Percentiles rank a stretch among this genome's conserved stretches.
These are phyloP conservation scores for Sungouiozyma intestinalis DNA, from an alignment of 805 yeast genomes.

Conservation along the genomic window DNA sequence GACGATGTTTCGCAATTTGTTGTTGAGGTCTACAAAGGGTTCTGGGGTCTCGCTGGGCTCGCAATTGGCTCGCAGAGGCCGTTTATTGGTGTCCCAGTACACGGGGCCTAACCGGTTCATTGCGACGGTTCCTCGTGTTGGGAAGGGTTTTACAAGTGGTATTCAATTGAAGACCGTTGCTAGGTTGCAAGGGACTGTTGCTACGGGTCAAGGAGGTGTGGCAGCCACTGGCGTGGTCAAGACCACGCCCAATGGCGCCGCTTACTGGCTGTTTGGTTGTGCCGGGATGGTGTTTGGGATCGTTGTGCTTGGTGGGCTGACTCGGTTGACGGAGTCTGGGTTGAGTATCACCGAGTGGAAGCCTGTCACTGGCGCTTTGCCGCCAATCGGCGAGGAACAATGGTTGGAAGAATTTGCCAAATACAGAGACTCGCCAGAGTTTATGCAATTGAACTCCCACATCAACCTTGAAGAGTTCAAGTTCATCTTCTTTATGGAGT, in stretches of 20 bases:
- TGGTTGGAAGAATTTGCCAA: constrained; percentile 81
- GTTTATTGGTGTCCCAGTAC: background rate
- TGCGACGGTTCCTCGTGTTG: too few species aligned
- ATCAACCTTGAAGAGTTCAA: constrained; percentile 80
- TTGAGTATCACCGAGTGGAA: constrained; percentile 96
- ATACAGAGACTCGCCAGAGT: constrained; percentile 84
- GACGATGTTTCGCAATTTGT: background rate
- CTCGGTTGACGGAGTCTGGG: constrained; percentile 93
- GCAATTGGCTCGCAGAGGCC: background rate
- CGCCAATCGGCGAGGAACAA: constrained; percentile 70
- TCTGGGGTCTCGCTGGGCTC: background rate
- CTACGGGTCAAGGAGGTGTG: background rate
- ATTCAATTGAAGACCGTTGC: background rate
- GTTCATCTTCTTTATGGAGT: constrained; percentile 92
- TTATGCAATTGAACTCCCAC: constrained; percentile 77
- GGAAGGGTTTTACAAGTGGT: too few species aligned
- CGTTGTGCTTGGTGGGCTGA: constrained; percentile 91
- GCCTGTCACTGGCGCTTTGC: constrained; percentile 91
- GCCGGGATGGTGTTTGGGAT: constrained; percentile 88
- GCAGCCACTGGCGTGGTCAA: constrained; percentile 1
- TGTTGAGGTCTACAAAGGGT: background rate
- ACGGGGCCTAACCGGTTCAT: too few species aligned
- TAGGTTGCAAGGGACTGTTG: background rate
- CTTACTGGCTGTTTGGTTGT: constrained; percentile 81
- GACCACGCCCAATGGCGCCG: constrained; percentile 46